These are phyloP conservation scores for Nitzschia palea DNA, from an alignment of 108 stramenopile species.

Conservation along the genomic window DNA sequence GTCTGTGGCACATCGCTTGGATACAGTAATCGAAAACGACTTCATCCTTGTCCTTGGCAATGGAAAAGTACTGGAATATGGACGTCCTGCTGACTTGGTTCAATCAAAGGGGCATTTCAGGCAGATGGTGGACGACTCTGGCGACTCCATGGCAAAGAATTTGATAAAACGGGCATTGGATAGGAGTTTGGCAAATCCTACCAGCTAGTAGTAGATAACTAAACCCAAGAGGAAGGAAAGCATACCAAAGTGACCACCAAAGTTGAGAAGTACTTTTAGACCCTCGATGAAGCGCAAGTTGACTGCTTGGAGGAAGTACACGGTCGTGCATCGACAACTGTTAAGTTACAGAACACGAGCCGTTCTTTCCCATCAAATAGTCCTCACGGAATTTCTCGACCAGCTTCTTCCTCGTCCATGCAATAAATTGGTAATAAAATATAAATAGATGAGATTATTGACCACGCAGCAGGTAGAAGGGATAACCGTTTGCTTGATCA, in stretches of 20 bases:
- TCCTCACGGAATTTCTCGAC: neutral
- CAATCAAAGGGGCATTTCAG: conserved; percentile 50
- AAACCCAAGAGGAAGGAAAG: neutral
- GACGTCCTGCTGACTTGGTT: conserved; percentile 79
- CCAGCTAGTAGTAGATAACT: neutral
- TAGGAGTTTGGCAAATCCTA: neutral
- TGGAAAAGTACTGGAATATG: conserved; percentile 91
- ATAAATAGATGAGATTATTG: no score
- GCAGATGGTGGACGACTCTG: conserved; percentile 51
- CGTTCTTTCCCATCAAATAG: neutral
- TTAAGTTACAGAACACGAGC: neutral
- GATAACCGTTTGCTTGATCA: no score
- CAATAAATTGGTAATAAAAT: no score
- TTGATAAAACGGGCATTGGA: conserved; percentile 32
- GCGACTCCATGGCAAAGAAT: conserved; percentile 29
- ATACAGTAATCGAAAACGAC: conserved; percentile 93
- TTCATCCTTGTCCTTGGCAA: conserved; percentile 84
- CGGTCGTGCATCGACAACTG: neutral
- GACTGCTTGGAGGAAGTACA: neutral
- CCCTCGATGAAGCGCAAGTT: no score
- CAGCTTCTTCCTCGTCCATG: no score
- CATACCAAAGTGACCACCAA: no score
- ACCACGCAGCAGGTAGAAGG: no score
- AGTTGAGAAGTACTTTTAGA: no score
- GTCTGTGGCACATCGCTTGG: conserved; percentile 93